Evolutionary conservation across 371 early-diverging fungal genomes (phyloP).

Genomic region (Apophysomyces ossiformis): DNA sequence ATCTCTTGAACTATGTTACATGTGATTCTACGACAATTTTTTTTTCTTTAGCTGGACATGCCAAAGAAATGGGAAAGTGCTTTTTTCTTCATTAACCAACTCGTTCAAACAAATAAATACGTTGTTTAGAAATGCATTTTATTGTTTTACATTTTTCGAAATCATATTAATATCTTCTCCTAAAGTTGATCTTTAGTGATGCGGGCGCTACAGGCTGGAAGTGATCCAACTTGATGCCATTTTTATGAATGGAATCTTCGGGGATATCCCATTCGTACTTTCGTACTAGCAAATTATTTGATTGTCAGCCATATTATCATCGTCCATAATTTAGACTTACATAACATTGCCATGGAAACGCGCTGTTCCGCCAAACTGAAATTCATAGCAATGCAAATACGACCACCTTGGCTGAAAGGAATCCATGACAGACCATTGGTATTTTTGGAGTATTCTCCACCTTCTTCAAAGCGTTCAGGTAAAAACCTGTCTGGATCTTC

Average conservation of each 20-base stretch:
- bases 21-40: too few relatives aligned
- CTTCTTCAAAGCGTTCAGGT: conserved; percentile 49
- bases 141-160: too few relatives aligned
- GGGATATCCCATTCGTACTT: conserved; percentile 21
- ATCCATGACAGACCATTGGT: conserved; percentile 33
- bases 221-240: conserved; percentile 12
- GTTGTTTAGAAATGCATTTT: too few relatives aligned
- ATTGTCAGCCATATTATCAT: not conserved
- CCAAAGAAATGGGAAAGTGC: too few relatives aligned
- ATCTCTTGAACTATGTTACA: too few relatives aligned
- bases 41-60: too few relatives aligned
- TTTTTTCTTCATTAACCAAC: not conserved
- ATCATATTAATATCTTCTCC: not conserved
- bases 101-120: not conserved
- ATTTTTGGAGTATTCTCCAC: conserved; percentile 15
- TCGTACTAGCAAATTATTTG: not conserved
- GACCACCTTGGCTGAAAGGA: conserved; percentile 49
- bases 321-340: conserved; percentile 21
- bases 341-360: conserved; percentile 22
- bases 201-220: not conserved
- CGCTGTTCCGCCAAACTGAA: conserved; percentile 26
- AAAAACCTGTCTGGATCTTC: conserved; percentile 38
- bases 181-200: conserved; percentile 1
- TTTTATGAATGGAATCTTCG: conserved; percentile 14
- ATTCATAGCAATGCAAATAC: conserved; percentile 42